These are phyloP conservation scores for Aspergillus hancockii DNA, from an alignment of 495 filamentous ascomycete species.

Conservation along the genomic window DNA sequence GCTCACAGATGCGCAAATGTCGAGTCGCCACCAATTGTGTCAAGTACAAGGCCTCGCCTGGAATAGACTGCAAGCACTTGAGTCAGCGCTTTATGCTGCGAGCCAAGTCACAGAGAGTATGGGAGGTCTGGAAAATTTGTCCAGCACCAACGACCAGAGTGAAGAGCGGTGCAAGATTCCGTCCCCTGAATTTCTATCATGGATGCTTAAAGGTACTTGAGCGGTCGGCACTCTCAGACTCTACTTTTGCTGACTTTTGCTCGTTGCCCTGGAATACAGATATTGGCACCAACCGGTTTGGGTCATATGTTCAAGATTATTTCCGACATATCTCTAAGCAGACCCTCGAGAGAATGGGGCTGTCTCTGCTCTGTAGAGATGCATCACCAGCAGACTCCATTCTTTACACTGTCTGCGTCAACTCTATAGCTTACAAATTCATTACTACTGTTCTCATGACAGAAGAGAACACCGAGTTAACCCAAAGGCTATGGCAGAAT, in stretches of 20 bases:
- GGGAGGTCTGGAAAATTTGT: not conserved
- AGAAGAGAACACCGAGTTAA: conserved; percentile 14
- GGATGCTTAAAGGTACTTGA: conserved; percentile 29
- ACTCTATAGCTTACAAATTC: conserved; percentile 25
- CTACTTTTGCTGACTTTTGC: not conserved
- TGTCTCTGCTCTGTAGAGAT: conserved; percentile 15
- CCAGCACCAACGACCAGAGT: not conserved
- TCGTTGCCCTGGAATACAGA: conserved; percentile 10
- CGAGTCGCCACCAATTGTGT: conserved; percentile 10
- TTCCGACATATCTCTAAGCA: conserved; percentile 21
- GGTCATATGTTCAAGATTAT: conserved; percentile 24
- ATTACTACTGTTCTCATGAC: conserved; percentile 13
- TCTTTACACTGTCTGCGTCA: conserved; percentile 24
- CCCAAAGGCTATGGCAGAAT: conserved; percentile 10
- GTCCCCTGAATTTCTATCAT: conserved; percentile 20
- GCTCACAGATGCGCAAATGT: not conserved
- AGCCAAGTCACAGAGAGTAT: conserved; percentile 2
- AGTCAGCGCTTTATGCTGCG: conserved; percentile 16
- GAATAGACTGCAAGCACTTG: conserved; percentile 13
- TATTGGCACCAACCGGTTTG: conserved; percentile 20
- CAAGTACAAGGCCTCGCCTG: conserved; percentile 8
- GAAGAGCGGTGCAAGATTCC: not conserved
- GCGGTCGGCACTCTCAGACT: not conserved
- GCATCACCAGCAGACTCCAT: conserved; percentile 8
- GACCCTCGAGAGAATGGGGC: conserved; percentile 23